Evolutionary conservation across 257 asterid species (phyloP), one percentile per base, ranked within the genome.

Genomic region (Gynochthodes officinalis): DNA sequence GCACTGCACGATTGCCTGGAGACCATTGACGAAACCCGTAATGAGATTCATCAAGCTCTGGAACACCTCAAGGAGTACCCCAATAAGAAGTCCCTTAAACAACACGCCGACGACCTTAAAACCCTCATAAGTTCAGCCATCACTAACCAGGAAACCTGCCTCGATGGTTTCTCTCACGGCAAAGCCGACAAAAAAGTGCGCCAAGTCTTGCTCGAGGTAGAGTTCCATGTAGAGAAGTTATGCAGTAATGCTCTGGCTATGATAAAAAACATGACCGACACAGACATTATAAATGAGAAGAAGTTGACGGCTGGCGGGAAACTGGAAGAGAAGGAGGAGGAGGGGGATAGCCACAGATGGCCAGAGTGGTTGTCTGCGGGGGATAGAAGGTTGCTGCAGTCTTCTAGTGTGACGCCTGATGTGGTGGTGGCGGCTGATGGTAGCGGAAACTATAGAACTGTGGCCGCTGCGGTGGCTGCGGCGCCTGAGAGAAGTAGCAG

Each of bases 401-500:
- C 98, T 0, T 69, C 89, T 4, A 21, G 84, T 19, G 91, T 90
- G 70, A 81, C 73, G 4, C 83, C 97, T 0, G 42, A 93, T 62
- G 97, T 81, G 66, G 87, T 83, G 64, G 98, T 93, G 75, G 98
- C 98, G 23, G 93, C 95, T 4, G 98, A 93, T 65, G 98, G 98
- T 0, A 89, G 90, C 5, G 98, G 98, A 0, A 30, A 93, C 77
- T 84, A 70, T 74, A 80, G 78, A 77, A 90, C 96, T 0, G 86
- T 93, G 40, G 25, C 92, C 40, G 96, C 85, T 67, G 98, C 98
- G 2, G 96, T 93, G 69, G 93, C 87, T 23, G 93, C 88, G 14
- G 98, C 97, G 18, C 98, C 98, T 73, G 77, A 64, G 66, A 86
- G 53, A 81, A 89, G 97, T 5, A 85, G 75, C 48, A 50, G 32